A percentile compares a stretch with the other conserved stretches of the same genome.
These are phyloP conservation scores for Phytophthora crassamura DNA, from an alignment of 352 stramenopile genomes.

Conservation along the genomic window DNA sequence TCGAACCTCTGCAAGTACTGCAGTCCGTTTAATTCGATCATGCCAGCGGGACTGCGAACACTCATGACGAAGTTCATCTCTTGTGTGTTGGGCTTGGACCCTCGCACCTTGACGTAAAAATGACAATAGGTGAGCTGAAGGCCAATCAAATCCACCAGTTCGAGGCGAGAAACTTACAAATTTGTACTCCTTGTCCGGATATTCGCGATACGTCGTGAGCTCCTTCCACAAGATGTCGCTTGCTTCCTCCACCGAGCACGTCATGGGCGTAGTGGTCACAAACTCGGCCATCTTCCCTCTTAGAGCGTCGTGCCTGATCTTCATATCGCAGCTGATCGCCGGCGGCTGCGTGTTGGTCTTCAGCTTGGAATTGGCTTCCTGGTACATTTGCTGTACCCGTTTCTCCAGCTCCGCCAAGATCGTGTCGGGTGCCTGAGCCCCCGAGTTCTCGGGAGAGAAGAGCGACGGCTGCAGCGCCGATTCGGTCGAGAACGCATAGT, in stretches of 20 bases:
- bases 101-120: constrained; percentile 18
- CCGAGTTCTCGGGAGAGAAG: not conserved
- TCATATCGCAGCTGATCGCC: constrained; percentile 31
- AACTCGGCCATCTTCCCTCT: constrained; percentile 31
- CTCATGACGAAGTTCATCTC: constrained; percentile 35
- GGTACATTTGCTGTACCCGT: constrained; percentile 18
- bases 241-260: constrained; percentile 19
- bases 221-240: constrained; percentile 32
- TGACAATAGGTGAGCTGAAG: not conserved
- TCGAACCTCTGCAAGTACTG: constrained; percentile 40
- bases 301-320: constrained; percentile 17
- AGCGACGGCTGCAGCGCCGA: not conserved
- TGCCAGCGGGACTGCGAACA: constrained; percentile 11
- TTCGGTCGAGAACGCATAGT: constrained; percentile 14
- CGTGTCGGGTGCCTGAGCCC: not conserved
- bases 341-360: not conserved
- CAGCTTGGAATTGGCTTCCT: not conserved
- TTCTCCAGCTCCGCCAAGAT: constrained; percentile 22
- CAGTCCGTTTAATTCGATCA: constrained; percentile 26
- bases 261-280: constrained; percentile 34
- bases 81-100: constrained; percentile 16
- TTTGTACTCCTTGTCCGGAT: constrained; percentile 32
- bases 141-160: not conserved
- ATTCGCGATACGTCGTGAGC: constrained; percentile 28
- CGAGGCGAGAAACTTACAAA: constrained; percentile 22